These are phyloP conservation scores for Stephanodiscus triporus DNA, from an alignment of 108 stramenopile genomes.

Conservation along the genomic window DNA sequence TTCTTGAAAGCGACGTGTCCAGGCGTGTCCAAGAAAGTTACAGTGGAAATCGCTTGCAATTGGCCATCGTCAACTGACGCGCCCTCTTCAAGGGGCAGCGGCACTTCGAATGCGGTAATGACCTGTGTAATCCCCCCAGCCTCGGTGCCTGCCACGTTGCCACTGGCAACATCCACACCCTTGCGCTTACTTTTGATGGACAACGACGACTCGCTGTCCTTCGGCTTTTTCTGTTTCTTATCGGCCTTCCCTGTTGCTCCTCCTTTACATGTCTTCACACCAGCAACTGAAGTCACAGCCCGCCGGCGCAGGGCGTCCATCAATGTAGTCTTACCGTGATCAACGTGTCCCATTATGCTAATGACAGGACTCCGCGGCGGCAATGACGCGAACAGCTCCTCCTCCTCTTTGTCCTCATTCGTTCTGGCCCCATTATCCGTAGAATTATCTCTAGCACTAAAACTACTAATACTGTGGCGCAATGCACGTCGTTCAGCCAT, in stretches of 20 bases:
- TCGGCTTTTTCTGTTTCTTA: conserved; percentile 30
- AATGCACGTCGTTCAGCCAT: conserved; percentile 21
- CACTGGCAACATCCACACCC: conserved; percentile 27
- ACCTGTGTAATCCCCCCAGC: conserved; percentile 98
- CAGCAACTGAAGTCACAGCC: conserved; percentile 19
- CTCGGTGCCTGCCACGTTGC: conserved; percentile 89
- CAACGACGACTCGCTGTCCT: conserved; percentile 24
- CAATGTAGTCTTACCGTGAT: conserved; percentile 92
- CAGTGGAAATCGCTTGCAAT: conserved; percentile 34
- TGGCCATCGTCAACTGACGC: conserved; percentile 19
- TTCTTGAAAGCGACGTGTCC: conserved; percentile 95
- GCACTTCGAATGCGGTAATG: conserved; percentile 92
- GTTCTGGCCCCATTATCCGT: conserved; percentile 22
- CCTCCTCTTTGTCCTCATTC: conserved; percentile 25
- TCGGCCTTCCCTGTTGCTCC: background rate
- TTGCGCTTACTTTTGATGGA: conserved; percentile 24
- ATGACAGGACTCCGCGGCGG: conserved; percentile 78
- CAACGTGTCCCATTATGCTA: conserved; percentile 90
- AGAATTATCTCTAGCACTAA: background rate
- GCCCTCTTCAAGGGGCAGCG: conserved; percentile 44
- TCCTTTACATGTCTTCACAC: conserved; percentile 19
- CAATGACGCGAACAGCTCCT: conserved; percentile 46
- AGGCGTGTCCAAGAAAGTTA: conserved; percentile 98
- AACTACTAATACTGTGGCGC: background rate
- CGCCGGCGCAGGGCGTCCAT: conserved; percentile 73